Conservation (phyloP, 371 early-diverging fungal species). For the Capillidium heterosporum region DNA sequence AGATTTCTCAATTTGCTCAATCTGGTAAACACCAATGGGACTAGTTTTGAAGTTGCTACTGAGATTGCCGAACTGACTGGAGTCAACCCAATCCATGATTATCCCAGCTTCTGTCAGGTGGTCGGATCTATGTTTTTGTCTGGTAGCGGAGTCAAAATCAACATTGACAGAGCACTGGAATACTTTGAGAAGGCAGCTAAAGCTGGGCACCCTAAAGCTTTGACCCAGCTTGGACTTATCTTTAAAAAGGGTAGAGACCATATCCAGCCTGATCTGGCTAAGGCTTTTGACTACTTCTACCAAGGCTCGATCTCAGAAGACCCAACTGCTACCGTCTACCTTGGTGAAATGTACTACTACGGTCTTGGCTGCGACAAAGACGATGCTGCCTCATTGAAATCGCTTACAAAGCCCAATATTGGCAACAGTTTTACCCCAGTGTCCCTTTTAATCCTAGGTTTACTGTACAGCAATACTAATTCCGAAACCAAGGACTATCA, state of each 20-base stretch:
- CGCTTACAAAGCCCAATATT: no score
- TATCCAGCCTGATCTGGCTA: constrained; percentile 27
- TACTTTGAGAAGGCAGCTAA: background rate
- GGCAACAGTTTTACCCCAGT: background rate
- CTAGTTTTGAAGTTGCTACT: no score
- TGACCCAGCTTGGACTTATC: background rate
- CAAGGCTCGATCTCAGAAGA: constrained; percentile 44
- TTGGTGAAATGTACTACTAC: constrained; percentile 9
- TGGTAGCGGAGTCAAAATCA: background rate
- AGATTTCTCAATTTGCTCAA: no score
- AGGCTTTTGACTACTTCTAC: constrained; percentile 47
- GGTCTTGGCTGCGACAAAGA: constrained; percentile 19
- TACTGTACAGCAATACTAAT: constrained; percentile 22
- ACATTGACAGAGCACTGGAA: background rate
- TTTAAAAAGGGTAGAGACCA: constrained; percentile 45
- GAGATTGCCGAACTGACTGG: no score
- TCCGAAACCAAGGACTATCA: constrained; percentile 43
- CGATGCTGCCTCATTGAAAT: no score
- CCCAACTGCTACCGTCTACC: constrained; percentile 28
- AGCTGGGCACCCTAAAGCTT: background rate
- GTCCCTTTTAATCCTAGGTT: background rate
- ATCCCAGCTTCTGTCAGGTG: constrained; percentile 9
- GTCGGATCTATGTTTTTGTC: constrained; percentile 7
- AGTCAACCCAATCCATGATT: no score
- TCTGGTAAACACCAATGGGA: no score